Conservation (phyloP, 164 flowering plant species). For the Umbilicus rupestris region DNA sequence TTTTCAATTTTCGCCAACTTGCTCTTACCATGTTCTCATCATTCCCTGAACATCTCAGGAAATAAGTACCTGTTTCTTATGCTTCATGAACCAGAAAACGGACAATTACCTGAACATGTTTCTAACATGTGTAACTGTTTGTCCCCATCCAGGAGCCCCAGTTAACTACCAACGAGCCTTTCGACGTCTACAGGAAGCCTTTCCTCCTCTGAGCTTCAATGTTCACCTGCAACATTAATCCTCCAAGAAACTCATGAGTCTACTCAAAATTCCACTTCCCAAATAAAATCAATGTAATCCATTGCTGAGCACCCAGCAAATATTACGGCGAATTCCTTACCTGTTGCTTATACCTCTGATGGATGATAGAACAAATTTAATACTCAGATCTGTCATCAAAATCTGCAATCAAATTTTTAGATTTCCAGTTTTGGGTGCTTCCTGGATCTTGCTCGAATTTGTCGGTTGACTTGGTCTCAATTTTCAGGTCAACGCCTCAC, state of each 20-base stretch:
- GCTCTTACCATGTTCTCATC: too few relatives aligned
- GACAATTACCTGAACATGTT: too few relatives aligned
- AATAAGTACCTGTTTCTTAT: not conserved
- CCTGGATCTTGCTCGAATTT: not conserved
- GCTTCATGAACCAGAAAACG: too few relatives aligned
- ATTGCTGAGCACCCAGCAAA: not conserved
- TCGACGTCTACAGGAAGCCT: conserved; percentile 65
- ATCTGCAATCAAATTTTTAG: not conserved
- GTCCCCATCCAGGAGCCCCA: conserved; percentile 54
- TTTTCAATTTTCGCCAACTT: not conserved
- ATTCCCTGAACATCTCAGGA: not conserved
- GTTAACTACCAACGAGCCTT: conserved; percentile 45
- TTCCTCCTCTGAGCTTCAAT: conserved; percentile 24
- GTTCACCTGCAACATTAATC: not conserved
- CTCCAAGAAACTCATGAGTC: not conserved
- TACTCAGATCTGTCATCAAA: too few relatives aligned
- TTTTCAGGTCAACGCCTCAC: not conserved
- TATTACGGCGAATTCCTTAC: too few relatives aligned
- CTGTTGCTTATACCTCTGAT: too few relatives aligned
- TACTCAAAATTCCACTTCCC: not conserved
- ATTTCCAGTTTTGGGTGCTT: not conserved
- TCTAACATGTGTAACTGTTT: conserved; percentile 8
- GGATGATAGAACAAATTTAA: too few relatives aligned
- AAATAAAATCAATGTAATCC: not conserved
- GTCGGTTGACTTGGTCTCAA: not conserved